Conservation (phyloP, 352 stramenopile genomes). For the Globisporangium apiculatum region DNA sequence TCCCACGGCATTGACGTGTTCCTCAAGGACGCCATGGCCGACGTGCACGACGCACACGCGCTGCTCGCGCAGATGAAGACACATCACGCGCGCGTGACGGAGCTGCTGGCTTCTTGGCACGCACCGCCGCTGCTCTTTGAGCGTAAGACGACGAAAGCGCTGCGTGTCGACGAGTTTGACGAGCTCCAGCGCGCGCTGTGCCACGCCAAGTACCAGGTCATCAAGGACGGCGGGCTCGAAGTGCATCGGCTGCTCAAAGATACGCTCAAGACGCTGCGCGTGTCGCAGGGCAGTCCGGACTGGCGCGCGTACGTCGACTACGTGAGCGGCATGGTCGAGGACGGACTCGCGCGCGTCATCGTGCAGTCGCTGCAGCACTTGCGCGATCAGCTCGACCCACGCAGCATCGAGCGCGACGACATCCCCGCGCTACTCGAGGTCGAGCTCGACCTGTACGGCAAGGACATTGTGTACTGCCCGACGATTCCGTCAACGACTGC, state of each 20-base stretch:
- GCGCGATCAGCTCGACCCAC: constrained; percentile 78
- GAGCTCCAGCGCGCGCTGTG: constrained; percentile 67
- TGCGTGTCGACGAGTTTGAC: constrained; percentile 81
- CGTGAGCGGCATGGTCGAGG: constrained; percentile 86
- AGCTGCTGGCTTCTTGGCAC: constrained; percentile 77
- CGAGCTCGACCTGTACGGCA: constrained; percentile 87
- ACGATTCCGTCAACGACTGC: constrained; percentile 34
- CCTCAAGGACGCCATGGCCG: constrained; percentile 82
- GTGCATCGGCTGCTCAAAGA: constrained; percentile 88
- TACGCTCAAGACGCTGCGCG: constrained; percentile 82
- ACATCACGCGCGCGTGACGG: constrained; percentile 73
- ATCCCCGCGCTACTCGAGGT: constrained; percentile 86
- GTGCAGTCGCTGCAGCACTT: constrained; percentile 61
- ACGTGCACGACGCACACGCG: constrained; percentile 85
- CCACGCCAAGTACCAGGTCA: constrained; percentile 75
- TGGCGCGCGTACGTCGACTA: constrained; percentile 92
- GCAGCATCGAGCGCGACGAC: constrained; percentile 76
- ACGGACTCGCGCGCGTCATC: constrained; percentile 69
- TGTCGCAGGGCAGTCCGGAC: constrained; percentile 87
- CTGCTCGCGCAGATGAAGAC: constrained; percentile 86
- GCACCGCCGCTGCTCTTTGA: constrained; percentile 79
- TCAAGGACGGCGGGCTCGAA: constrained; percentile 87
- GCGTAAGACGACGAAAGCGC: constrained; percentile 62
- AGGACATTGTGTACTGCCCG: constrained; percentile 80
- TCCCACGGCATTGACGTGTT: constrained; percentile 91